phyloP scores from a whole-genome alignment of 768 basidiomycete species.

The Boletus coccyginus region DNA sequence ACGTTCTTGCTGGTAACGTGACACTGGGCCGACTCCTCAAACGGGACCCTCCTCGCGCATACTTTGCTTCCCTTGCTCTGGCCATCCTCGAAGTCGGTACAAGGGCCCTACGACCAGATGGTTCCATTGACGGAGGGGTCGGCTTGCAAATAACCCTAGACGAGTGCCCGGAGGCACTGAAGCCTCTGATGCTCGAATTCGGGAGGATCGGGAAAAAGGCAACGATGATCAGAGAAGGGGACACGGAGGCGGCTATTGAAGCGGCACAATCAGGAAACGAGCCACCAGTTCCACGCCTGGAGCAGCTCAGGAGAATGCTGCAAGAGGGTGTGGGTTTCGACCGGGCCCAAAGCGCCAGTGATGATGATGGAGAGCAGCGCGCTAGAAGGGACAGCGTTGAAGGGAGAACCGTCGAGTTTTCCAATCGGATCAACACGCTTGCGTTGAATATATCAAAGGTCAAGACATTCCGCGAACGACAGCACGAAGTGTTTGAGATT shows the following conservation, averaged over 20 bases:
- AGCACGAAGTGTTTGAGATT: constrained; percentile 68
- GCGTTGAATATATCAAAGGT: constrained; percentile 69
- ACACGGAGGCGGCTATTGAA: constrained; percentile 51
- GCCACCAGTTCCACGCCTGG: constrained; percentile 47
- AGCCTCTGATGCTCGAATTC: constrained; percentile 71
- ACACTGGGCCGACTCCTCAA: constrained; percentile 54
- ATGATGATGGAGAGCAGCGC: constrained; percentile 22
- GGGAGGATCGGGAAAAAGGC: constrained; percentile 51
- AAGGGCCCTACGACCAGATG: constrained; percentile 44
- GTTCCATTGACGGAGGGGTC: constrained; percentile 47
- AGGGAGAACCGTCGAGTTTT: constrained; percentile 66
- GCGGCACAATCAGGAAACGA: constrained; percentile 32
- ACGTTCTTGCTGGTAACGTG: constrained; percentile 56
- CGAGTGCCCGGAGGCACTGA: constrained; percentile 61
- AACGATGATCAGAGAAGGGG: constrained; percentile 49
- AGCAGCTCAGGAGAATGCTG: constrained; percentile 55
- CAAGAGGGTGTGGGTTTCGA: constrained; percentile 55
- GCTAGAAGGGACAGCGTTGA: constrained; percentile 49
- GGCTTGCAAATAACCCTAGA: constrained; percentile 53
- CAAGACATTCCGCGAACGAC: constrained; percentile 68
- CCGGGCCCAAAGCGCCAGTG: neutral
- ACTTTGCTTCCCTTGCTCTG: constrained; percentile 72
- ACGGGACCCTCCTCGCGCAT: constrained; percentile 68
- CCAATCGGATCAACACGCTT: constrained; percentile 74
- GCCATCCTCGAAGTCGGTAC: constrained; percentile 71